Conservation (phyloP, 257 asterid species). For the Nicotiana tabacum region DNA sequence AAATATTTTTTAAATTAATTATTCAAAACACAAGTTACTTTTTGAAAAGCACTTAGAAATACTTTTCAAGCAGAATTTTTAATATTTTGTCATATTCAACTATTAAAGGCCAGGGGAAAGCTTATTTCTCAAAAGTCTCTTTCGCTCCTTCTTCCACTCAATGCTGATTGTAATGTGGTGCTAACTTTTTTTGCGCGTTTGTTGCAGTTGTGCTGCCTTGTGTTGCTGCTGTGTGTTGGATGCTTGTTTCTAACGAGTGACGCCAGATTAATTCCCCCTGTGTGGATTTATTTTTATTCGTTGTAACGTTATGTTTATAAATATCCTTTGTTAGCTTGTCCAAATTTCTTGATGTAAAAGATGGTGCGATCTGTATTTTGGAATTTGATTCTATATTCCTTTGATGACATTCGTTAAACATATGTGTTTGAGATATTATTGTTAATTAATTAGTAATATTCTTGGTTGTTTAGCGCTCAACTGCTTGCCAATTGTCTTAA, state of each 20-base stretch:
- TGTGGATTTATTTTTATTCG: not conserved
- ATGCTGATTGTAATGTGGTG: not conserved
- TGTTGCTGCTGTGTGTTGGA: slow-evolving; percentile 75
- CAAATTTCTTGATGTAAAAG: not conserved
- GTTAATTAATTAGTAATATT: not conserved
- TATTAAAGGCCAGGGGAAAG: too few relatives aligned
- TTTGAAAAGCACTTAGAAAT: too few relatives aligned
- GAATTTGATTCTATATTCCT: not conserved
- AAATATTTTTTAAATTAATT: too few relatives aligned
- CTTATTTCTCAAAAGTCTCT: too few relatives aligned
- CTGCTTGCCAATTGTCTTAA: not conserved
- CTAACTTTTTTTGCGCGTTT: not conserved
- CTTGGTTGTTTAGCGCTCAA: not conserved
- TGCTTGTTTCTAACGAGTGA: slow-evolving; percentile 48
- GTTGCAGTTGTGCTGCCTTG: slow-evolving; percentile 77
- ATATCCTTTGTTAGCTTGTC: not conserved
- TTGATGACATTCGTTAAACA: not conserved
- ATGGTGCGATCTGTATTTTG: not conserved
- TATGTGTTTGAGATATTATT: not conserved
- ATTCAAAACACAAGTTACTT: too few relatives aligned
- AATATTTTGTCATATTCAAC: too few relatives aligned
- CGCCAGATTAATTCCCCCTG: not conserved
- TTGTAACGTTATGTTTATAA: not conserved
- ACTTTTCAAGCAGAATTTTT: too few relatives aligned
- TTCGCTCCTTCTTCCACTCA: too few relatives aligned